Evolutionary conservation across 2,329 filamentous ascomycete species (phyloP), one percentile per base, ranked within the genome.

Genomic region (Conoideocrella luteorostrata): DNA sequence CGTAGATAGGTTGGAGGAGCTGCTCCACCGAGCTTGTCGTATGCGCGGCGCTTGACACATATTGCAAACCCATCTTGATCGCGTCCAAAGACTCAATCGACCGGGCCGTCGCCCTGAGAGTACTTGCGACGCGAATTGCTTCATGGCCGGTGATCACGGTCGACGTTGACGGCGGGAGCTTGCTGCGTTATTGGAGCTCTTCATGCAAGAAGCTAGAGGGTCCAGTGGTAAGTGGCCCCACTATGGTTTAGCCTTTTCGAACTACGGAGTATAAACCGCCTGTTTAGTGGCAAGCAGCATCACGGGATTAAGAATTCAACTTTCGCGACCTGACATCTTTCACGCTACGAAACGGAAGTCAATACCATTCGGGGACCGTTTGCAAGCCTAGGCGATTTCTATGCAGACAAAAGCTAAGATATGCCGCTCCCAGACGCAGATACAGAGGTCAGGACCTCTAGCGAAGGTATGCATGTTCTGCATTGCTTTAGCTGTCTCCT

Each of bases 381-480:
- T n/a, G n/a, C n/a, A n/a, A n/a, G n/a, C n/a, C n/a, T n/a, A n/a
- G n/a, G n/a, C n/a, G n/a, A n/a, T n/a, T n/a, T n/a, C n/a, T n/a
- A n/a, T n/a, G 24, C 20, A 36, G 21, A 23, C 5, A 7, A 38
- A 13, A 28, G 23, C 10, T 17, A 12, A 20, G 11, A n/a, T 33
- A 69, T 69, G 63, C 45, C 65, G 12, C 52, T 60, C 2, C 65
- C 67, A 33, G 58, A 62, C 28, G 63, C 61, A 50, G 65, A 74
- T 51, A 67, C 61, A 30, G 61, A 73, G 54, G 62, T 74, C 50
- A 67, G 61, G 50, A 61, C 61, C 49, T 71, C 71, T 9, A 65
- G 68, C 47, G 70, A 77, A 56, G 71, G 74, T 69, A 56, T 17
- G 41, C 24, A 11, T 13, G 20, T 12, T 26, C 39, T n/a, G 10